These are phyloP conservation scores for Sporothrix schenckii DNA, from an alignment of 2,329 filamentous ascomycete species.

Conservation along the genomic window DNA sequence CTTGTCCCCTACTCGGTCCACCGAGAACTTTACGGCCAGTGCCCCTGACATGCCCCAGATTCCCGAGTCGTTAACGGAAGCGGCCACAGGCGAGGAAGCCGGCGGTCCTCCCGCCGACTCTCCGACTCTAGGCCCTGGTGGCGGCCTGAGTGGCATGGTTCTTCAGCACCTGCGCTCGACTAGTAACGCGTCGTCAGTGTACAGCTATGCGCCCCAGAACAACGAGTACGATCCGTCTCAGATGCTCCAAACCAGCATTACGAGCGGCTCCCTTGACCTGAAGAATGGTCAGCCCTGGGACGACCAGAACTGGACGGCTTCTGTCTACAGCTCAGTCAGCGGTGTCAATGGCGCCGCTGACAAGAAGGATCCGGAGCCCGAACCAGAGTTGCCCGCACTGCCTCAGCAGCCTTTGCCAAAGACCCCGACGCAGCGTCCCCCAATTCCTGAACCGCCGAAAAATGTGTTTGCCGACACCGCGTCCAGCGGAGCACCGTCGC, in stretches of 20 bases:
- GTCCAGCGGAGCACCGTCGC: constrained; percentile 22
- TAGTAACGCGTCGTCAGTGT: constrained; percentile 81
- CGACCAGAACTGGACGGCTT: constrained; percentile 38
- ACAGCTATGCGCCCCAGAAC: constrained; percentile 47
- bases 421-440: constrained; percentile 10
- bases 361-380: neutral
- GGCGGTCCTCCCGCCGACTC: constrained; percentile 61
- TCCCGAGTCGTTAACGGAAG: neutral
- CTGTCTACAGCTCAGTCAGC: constrained; percentile 28
- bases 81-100: neutral
- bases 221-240: neutral
- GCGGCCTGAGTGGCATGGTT: constrained; percentile 78
- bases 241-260: constrained; percentile 27
- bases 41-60: constrained; percentile 38
- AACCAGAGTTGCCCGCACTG: neutral
- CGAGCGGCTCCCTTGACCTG: constrained; percentile 44
- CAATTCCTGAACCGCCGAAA: constrained; percentile 22
- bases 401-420: neutral
- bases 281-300: constrained; percentile 51
- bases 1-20: constrained; percentile 42
- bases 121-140: constrained; percentile 72
- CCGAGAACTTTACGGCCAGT: constrained; percentile 14
- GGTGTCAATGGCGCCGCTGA: neutral
- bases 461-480: constrained; percentile 10
- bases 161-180: constrained; percentile 80